Base-by-base conservation (phyloP, 768 basidiomycete genomes). In the Suillus ampliporus region DNA sequence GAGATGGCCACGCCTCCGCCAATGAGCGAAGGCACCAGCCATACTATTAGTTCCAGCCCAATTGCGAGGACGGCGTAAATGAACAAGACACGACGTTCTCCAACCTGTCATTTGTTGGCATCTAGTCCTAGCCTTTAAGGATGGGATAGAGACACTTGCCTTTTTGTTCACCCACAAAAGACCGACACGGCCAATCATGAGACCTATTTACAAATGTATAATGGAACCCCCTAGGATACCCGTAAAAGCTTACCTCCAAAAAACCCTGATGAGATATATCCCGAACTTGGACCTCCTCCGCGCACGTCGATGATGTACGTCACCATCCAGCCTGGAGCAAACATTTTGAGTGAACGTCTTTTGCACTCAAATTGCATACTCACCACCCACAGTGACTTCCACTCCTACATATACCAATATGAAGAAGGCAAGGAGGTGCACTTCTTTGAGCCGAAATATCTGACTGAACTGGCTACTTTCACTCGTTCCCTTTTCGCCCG, bases 21-120 rank as follows among this genome's bases (percentile, higher is more conserved):
- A 10, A 90, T 77, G 17, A 92, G 77, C 6, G 85, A 88, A 26
- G 87, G 88, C 0, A 87, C 83, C 34, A 88, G 79, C 90, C 91
- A 93, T 43, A 92, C 77, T 8, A 88, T 68, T 34, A 92, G 69
- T 69, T 91, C 85, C 21, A 92, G 79, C 4, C 88, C 79, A 37
- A 81, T 69, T 13, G 74, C 73, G n/a, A 75, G 66, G 41, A 63
- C 34, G 35, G 71, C 66, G 41, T 78, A 79, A 9, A 71, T 59
- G 52, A 70, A 72, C 9, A 78, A 57, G 4, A 66, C 74, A 19
- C 66, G 57, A 34, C 68, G 69, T 63, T 76, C 77, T 5, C 78
- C 76, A 8, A 78, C 63, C 76, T 76, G 50, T 26, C 21, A 31
- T 5, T 11, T 11, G 37, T 35, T 23, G 50, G 1, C 40, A 63